These are phyloP conservation scores for Kodamaea fungicola DNA, from an alignment of 1,139 yeast species.

Conservation along the genomic window DNA sequence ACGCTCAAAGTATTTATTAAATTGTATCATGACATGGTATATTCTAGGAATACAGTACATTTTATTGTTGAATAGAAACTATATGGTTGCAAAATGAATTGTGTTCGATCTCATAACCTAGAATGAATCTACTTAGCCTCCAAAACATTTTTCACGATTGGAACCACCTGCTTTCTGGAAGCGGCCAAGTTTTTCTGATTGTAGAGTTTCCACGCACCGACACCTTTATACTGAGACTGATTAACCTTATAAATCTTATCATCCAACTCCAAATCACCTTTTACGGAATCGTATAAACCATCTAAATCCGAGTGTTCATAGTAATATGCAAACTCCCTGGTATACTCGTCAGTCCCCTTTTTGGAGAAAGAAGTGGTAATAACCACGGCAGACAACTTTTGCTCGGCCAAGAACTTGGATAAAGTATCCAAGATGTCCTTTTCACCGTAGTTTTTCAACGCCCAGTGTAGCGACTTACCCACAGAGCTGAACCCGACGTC, in stretches of 20 bases:
- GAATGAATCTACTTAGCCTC: conserved; percentile 11
- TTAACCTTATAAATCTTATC: conserved; percentile 11
- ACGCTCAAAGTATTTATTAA: too few species aligned
- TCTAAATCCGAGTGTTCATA: conserved; percentile 22
- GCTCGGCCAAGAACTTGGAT: conserved; percentile 28
- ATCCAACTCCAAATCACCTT: conserved; percentile 14
- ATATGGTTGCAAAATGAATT: too few species aligned
- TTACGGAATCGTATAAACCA: conserved; percentile 23
- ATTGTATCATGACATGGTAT: neutral
- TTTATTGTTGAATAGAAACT: neutral
- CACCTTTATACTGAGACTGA: conserved; percentile 6
- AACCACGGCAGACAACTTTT: conserved; percentile 50
- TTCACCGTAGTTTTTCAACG: conserved; percentile 30
- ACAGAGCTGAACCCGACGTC: conserved; percentile 74
- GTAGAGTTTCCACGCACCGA: conserved; percentile 25
- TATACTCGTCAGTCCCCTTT: conserved; percentile 36
- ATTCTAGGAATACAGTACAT: neutral
- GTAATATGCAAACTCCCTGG: conserved; percentile 55
- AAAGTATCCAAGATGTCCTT: conserved; percentile 39
- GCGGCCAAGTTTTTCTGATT: conserved; percentile 58
- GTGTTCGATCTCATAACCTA: neutral
- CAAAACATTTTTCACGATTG: conserved; percentile 40
- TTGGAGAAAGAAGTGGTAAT: conserved; percentile 62
- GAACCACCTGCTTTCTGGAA: conserved; percentile 87
- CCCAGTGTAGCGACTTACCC: conserved; percentile 63